phyloP scores from a whole-genome alignment of 2,329 filamentous ascomycete species.

The Cyphellophora attinorum region DNA sequence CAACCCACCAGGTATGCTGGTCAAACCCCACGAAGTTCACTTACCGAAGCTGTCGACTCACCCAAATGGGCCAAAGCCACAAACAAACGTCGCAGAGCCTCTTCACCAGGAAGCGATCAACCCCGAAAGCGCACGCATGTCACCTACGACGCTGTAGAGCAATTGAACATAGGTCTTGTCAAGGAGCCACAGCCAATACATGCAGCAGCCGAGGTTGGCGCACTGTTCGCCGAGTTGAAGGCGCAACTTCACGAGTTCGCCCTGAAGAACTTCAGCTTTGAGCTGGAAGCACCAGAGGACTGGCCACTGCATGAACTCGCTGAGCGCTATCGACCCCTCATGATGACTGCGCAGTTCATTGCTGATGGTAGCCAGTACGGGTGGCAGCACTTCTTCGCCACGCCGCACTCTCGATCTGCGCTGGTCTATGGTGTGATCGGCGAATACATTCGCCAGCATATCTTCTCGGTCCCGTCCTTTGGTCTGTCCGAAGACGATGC shows the following conservation, averaged over 20 bases:
- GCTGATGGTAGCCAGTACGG: slow-evolving; percentile 9
- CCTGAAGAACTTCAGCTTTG: slow-evolving; percentile 9
- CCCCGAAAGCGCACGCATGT: not conserved
- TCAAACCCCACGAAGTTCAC: too few relatives aligned
- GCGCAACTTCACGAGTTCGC: slow-evolving; percentile 8
- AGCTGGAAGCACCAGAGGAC: slow-evolving; percentile 7
- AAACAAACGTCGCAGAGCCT: not conserved
- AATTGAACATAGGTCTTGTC: slow-evolving; percentile 1
- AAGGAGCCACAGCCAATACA: slow-evolving; percentile 3
- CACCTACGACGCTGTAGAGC: not conserved
- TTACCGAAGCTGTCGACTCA: slow-evolving; percentile 1
- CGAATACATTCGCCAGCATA: slow-evolving; percentile 11
- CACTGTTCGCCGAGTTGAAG: slow-evolving; percentile 10
- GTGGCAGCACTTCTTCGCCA: slow-evolving; percentile 16
- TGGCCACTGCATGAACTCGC: slow-evolving; percentile 12
- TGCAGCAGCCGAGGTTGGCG: slow-evolving; percentile 9
- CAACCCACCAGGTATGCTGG: too few relatives aligned
- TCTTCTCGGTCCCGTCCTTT: slow-evolving; percentile 10
- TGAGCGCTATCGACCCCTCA: slow-evolving; percentile 5
- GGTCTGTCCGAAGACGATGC: not conserved
- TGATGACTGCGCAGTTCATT: slow-evolving; percentile 7
- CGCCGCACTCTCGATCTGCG: slow-evolving; percentile 7
- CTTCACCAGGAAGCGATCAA: not conserved
- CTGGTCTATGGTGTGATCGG: slow-evolving; percentile 14
- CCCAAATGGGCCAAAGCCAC: not conserved